Percentiles rank a stretch among this genome's conserved stretches.
Evolutionary conservation across 208 protist species (phyloP).

Genomic region (Ichthyophonus hoferi): DNA sequence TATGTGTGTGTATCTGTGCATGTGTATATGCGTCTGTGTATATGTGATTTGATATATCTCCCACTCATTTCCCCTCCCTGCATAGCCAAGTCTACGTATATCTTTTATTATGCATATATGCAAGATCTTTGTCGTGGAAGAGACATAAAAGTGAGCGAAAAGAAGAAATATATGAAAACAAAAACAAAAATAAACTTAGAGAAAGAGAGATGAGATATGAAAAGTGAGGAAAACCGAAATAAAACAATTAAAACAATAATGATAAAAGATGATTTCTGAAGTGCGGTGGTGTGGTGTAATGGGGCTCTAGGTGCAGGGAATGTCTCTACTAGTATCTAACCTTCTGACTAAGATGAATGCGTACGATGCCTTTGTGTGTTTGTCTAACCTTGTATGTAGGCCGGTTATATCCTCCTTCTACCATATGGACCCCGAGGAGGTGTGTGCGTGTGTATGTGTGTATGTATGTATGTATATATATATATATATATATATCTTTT

Average conservation of each 20-base stretch:
- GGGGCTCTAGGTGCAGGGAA: background rate
- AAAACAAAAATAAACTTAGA: background rate
- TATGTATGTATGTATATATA: too few species aligned
- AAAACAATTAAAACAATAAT: background rate
- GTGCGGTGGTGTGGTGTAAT: too few species aligned
- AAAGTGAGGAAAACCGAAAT: background rate
- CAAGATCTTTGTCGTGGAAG: too few species aligned
- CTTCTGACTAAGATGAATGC: background rate
- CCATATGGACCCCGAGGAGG: background rate
- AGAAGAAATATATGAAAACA: background rate
- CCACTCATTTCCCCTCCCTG: too few species aligned
- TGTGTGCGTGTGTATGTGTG: too few species aligned
- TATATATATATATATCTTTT: too few species aligned
- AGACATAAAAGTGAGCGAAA: too few species aligned
- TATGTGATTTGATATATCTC: too few species aligned
- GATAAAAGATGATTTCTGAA: background rate
- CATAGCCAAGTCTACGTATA: too few species aligned
- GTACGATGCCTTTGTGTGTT: background rate
- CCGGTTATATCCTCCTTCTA: background rate
- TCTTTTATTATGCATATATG: too few species aligned
- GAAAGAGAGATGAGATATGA: background rate
- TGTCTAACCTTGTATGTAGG: background rate
- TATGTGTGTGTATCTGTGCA: too few species aligned
- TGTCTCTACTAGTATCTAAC: background rate
- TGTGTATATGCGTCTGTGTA: too few species aligned